Evolutionary conservation across 352 stramenopile genomes (phyloP).

Genomic region (Phytophthora kernoviae): DNA sequence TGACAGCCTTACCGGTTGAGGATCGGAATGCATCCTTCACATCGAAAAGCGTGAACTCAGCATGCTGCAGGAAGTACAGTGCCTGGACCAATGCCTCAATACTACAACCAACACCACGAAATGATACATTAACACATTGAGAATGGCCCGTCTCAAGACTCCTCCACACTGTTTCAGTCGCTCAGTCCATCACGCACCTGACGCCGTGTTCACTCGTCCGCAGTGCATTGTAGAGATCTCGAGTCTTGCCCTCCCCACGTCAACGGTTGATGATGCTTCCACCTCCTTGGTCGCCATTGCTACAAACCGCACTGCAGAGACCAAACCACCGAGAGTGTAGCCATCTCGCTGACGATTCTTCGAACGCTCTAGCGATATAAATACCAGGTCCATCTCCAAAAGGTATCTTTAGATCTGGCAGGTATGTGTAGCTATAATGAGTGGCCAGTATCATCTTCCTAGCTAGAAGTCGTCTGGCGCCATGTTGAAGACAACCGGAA

Average conservation of each 20-base stretch:
- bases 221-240: constrained; percentile 59
- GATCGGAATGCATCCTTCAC: constrained; percentile 64
- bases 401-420: constrained; percentile 18
- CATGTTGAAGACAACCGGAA: background rate
- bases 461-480: too few species aligned
- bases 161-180: constrained; percentile 2
- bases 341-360: background rate
- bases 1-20: constrained; percentile 38
- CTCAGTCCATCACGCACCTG: constrained; percentile 25
- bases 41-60: constrained; percentile 68
- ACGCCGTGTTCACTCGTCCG: constrained; percentile 57
- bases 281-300: constrained; percentile 21
- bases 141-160: constrained; percentile 7
- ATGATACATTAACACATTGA: constrained; percentile 2
- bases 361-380: constrained; percentile 40
- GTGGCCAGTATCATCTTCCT: too few species aligned
- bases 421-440: background rate
- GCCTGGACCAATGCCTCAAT: constrained; percentile 47
- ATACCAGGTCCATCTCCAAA: constrained; percentile 20
- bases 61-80: constrained; percentile 74
- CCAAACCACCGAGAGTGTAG: constrained; percentile 3
- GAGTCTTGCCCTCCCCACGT: constrained; percentile 36
- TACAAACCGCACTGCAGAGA: background rate
- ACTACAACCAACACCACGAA: constrained; percentile 44
- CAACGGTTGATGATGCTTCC: constrained; percentile 10